Percentiles rank a stretch among this genome's conserved stretches.
These are phyloP conservation scores for Malus sylvestris DNA, from an alignment of 306 rosid species.

Conservation along the genomic window DNA sequence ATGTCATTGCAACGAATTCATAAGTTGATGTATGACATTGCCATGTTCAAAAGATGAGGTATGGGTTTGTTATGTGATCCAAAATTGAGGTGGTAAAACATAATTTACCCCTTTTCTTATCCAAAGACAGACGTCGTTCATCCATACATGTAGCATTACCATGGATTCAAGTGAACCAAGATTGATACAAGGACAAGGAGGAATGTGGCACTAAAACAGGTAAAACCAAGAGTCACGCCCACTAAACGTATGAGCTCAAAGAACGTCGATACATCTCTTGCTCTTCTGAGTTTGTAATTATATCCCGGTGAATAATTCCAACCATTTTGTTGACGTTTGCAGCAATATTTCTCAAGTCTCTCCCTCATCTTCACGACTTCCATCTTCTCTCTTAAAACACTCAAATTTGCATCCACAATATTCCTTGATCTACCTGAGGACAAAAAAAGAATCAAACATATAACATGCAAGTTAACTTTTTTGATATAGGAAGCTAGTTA, in stretches of 20 bases:
- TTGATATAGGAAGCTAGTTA: too few species aligned
- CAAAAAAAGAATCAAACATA: background rate
- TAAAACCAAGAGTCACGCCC: conserved; percentile 33
- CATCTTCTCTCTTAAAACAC: conserved; percentile 40
- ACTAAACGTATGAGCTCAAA: conserved; percentile 25
- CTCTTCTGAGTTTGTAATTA: conserved; percentile 10
- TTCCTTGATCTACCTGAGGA: conserved; percentile 30
- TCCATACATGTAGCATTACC: background rate
- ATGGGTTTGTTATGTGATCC: too few species aligned
- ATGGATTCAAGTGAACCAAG: conserved; percentile 26
- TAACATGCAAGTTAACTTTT: too few species aligned
- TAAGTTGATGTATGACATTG: too few species aligned
- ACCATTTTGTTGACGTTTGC: conserved; percentile 16
- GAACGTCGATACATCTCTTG: conserved; percentile 13
- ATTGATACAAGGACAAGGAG: conserved; percentile 37
- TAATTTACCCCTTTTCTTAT: too few species aligned
- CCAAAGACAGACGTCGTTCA: too few species aligned
- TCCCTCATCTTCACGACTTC: conserved; percentile 47
- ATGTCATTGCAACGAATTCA: too few species aligned
- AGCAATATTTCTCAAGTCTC: conserved; percentile 40
- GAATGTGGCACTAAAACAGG: conserved; percentile 36
- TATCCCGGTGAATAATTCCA: conserved; percentile 37
- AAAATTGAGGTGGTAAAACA: too few species aligned
- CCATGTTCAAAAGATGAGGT: too few species aligned
- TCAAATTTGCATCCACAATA: conserved; percentile 42